Conservation (phyloP, 2,329 filamentous ascomycete species). For the Sphaerulina populicola region DNA sequence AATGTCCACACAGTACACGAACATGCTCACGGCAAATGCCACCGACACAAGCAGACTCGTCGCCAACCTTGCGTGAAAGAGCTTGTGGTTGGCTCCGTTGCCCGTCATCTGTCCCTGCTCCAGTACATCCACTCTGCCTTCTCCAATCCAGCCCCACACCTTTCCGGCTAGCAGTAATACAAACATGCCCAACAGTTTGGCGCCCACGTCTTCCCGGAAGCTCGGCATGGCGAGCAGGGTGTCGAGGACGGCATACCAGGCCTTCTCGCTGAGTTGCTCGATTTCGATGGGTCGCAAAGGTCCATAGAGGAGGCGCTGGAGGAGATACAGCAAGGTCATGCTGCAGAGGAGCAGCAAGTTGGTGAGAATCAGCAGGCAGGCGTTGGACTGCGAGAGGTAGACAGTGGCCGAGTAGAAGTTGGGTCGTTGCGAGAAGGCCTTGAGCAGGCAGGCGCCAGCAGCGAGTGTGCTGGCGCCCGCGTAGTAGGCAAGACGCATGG, state of each 20-base stretch:
- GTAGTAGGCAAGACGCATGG: conserved; percentile 31
- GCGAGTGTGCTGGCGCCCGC: conserved; percentile 62
- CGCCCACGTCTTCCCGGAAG: conserved; percentile 88
- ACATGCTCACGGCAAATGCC: conserved; percentile 68
- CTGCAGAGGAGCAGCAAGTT: conserved; percentile 81
- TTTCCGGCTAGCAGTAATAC: conserved; percentile 85
- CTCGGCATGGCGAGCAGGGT: conserved; percentile 97
- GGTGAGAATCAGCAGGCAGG: conserved; percentile 87
- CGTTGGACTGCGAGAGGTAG: conserved; percentile 91
- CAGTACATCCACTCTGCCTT: conserved; percentile 84
- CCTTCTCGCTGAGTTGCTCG: conserved; percentile 93
- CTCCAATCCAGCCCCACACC: conserved; percentile 97
- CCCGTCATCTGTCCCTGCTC: conserved; percentile 68
- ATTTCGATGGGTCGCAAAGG: conserved; percentile 85
- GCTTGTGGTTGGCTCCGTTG: conserved; percentile 65
- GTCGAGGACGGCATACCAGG: conserved; percentile 96
- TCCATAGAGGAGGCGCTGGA: conserved; percentile 86
- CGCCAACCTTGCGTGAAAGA: conserved; percentile 79
- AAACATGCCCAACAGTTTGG: conserved; percentile 95
- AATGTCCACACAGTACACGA: conserved; percentile 70
- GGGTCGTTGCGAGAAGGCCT: conserved; percentile 85
- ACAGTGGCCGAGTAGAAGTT: conserved; percentile 99
- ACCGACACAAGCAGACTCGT: conserved; percentile 72
- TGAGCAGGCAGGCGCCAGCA: conserved; percentile 73
- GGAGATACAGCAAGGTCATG: conserved; percentile 69